Evolutionary conservation across 345 rosid species (phyloP).

Genomic region (Mercurialis annua): DNA sequence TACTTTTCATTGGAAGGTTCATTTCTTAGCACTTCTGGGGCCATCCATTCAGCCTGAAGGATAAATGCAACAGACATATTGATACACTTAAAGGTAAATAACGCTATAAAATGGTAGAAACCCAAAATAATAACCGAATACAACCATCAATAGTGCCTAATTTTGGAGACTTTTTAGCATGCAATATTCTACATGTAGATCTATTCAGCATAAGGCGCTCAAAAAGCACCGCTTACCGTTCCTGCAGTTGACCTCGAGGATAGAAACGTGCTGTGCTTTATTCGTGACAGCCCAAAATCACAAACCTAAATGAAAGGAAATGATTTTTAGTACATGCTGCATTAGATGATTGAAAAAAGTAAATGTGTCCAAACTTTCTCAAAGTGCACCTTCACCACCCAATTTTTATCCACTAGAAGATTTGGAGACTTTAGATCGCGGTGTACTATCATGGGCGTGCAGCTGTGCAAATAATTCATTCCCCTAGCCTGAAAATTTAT

Average conservation of each 20-base stretch:
- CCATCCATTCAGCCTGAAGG: constrained; percentile 98
- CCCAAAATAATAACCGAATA: background rate
- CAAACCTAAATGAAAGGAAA: constrained; percentile 54
- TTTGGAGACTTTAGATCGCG: constrained; percentile 95
- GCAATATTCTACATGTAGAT: background rate
- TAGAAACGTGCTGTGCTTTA: constrained; percentile 91
- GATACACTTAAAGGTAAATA: background rate
- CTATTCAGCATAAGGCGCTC: background rate
- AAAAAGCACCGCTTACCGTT: constrained; percentile 50
- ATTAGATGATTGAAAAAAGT: background rate
- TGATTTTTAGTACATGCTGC: constrained; percentile 13
- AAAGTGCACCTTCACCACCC: constrained; percentile 79
- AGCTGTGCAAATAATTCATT: constrained; percentile 93
- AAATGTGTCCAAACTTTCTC: background rate
- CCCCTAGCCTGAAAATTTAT: constrained; percentile 78
- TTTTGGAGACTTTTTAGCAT: background rate
- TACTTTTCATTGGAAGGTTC: constrained; percentile 98
- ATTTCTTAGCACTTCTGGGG: constrained; percentile 94
- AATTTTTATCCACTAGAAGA: constrained; percentile 89
- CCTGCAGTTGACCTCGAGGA: constrained; percentile 95
- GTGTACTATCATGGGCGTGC: constrained; percentile 78
- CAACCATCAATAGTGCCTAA: background rate
- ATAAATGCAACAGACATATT: constrained; percentile 11
- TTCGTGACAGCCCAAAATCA: constrained; percentile 88
- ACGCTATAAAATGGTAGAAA: background rate